Base-by-base conservation (phyloP, 2,329 filamentous ascomycete genomes). In the Ceratocystis huliohia region DNA sequence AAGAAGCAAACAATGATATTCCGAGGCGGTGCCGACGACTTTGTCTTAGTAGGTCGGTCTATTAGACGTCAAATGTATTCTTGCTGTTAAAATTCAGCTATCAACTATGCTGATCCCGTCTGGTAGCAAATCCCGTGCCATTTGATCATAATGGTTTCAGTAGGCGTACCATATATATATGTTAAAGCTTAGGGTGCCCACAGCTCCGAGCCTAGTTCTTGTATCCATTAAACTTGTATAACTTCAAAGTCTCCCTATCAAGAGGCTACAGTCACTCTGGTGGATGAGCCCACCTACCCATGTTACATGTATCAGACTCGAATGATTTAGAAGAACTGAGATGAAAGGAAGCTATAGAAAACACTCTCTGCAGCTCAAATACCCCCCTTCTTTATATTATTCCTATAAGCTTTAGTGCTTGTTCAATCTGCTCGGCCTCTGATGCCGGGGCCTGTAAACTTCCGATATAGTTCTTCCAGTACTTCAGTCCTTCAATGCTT, bases 401-500 rank as follows among this genome's bases (percentile, higher is more conserved):
- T 1, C 80, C 79, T 62, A 72, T 74, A n/a, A 77, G 74, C 68
- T 73, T 77, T 67, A 84, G 73, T 17, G 75, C 76, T 70, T 74
- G 75, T 66, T 78, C 66, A 1, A 83, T 76, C 71, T 74, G 76
- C 13, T 81, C 79, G 22, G 74, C 71, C 20, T 77, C 75, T 5
- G 74, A 74, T 65, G 71, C 70, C 20, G 71, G 71, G 53, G 73
- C 72, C 69, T 73, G 72, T 65, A 70, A 71, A 0, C 75, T 79
- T 64, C 80, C 78, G 66, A 85, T 83, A 67, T 80, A 82, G 72
- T 99, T 99, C 76, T 89, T 86, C 94, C 94, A 99, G 75, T 96
- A 99, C 72, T 88, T 88, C 61, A 96, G 79, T 0, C 94, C 94
- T 74, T 96, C 92, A 15, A 97, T 84, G 3, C 91, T 88, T 72